Percentiles rank a stretch among this genome's conserved stretches.
Evolutionary conservation across 495 filamentous ascomycete genomes (phyloP).

Genomic region (Recurvomyces mirabilis): DNA sequence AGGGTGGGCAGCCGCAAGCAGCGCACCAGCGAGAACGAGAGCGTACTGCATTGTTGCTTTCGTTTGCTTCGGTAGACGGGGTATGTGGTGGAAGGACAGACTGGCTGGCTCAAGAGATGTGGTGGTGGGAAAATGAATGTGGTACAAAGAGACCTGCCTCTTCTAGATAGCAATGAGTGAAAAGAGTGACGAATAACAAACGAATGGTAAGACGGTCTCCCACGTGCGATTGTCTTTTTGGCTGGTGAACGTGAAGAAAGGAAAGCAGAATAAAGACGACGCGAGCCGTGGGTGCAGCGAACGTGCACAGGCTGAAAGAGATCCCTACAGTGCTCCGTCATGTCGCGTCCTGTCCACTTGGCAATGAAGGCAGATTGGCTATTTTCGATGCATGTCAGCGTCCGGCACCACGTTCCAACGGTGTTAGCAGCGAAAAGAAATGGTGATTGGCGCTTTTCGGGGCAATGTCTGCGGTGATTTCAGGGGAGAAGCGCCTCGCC

Average conservation of each 20-base stretch:
- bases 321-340: too few species aligned
- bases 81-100: neutral
- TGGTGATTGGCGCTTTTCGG: too few species aligned
- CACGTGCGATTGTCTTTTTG: too few species aligned
- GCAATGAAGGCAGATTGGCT: neutral
- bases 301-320: neutral
- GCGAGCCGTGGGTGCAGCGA: neutral
- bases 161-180: neutral
- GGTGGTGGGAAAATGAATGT: constrained; percentile 1
- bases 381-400: constrained; percentile 2
- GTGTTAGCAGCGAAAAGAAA: too few species aligned
- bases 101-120: too few species aligned
- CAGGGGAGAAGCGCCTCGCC: too few species aligned
- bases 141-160: constrained; percentile 6
- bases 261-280: neutral
- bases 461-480: too few species aligned
- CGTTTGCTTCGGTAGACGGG: neutral
- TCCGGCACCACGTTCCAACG: neutral
- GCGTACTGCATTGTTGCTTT: constrained; percentile 6
- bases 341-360: too few species aligned
- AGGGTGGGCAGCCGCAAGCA: neutral
- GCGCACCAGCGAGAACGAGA: constrained; percentile 4
- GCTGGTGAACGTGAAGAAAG: too few species aligned
- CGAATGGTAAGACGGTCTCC: too few species aligned
- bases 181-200: too few species aligned